Evolutionary conservation across 2,329 filamentous ascomycete species (phyloP).

Genomic region (Colletotrichum chrysophilum): DNA sequence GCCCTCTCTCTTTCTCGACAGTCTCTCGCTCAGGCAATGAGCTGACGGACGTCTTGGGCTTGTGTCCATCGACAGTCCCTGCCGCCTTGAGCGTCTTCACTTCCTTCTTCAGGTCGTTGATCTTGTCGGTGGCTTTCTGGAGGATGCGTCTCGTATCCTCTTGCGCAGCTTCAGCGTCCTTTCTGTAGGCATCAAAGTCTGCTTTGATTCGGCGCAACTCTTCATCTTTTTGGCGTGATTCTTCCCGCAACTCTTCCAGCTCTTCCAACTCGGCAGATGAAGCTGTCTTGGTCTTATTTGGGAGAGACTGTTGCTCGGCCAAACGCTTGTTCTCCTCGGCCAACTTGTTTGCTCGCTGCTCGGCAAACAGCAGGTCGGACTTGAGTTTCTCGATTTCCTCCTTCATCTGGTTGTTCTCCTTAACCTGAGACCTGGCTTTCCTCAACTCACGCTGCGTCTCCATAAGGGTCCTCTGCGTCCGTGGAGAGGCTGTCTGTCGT

Average conservation of each 20-base stretch:
- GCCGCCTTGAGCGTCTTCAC: slow-evolving; percentile 48
- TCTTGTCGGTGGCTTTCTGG: slow-evolving; percentile 61
- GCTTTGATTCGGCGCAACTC: slow-evolving; percentile 53
- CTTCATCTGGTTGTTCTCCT: slow-evolving; percentile 55
- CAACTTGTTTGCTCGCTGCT: slow-evolving; percentile 45
- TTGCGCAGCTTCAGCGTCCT: slow-evolving; percentile 58
- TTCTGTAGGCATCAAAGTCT: slow-evolving; percentile 60
- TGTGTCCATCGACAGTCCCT: slow-evolving; percentile 15
- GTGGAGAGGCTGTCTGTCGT: slow-evolving; percentile 49
- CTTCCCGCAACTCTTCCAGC: slow-evolving; percentile 38
- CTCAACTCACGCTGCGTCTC: slow-evolving; percentile 61
- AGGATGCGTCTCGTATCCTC: slow-evolving; percentile 61
- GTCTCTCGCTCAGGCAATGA: background rate
- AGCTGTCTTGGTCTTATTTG: background rate
- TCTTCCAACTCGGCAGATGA: slow-evolving; percentile 21
- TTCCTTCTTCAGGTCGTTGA: slow-evolving; percentile 60
- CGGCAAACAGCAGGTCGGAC: slow-evolving; percentile 51
- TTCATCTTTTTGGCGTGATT: slow-evolving; percentile 51
- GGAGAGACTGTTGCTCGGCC: slow-evolving; percentile 20
- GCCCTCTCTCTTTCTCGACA: background rate
- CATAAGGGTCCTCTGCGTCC: slow-evolving; percentile 54
- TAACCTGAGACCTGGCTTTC: slow-evolving; percentile 58
- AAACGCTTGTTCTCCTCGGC: slow-evolving; percentile 40
- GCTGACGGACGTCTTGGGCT: background rate
- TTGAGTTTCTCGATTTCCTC: slow-evolving; percentile 60